Base-by-base conservation (phyloP, 257 asterid species). In the Primulina huaijiensis region DNA sequence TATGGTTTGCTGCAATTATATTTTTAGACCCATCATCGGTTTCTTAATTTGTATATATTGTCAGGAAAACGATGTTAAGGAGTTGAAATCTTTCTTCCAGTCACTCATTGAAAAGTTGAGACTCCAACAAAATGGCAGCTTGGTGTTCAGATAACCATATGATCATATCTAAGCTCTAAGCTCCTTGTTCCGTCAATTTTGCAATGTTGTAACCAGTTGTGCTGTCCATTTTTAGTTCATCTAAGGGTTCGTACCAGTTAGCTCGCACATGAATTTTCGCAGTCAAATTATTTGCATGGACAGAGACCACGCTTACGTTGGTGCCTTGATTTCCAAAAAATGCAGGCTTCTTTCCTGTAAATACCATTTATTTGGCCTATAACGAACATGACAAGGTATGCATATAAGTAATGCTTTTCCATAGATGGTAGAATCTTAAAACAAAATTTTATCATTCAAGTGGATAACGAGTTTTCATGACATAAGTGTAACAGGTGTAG, bases 101-200 rank as follows among this genome's bases (percentile, higher is more conserved):
- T 84, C 86, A 2, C 86, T 94, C 55, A 78, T 94, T 35, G 93
- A 89, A 77, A 86, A 78, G 73, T 78, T 94, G 85, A 89, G 97
- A 77, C 83, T 79, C 66, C 92, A 85, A 72, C 96, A 91, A 71
- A 94, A 88, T 74, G 96, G 97, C 68, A 87, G 92, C 88, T 77
- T 87, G 81, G 95, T 85, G 73, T 86, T 79, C 79, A 87, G 97
- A 90, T 93, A 83, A 73, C 89, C 76, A 27, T 52, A 31, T 29
- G 60, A 25, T 58, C 14, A 3, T 7, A 21, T 61, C 33, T 74
- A 70, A 61, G 62, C 12, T 10, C 50, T n/a, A 33, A 72, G 70
- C 23, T 17, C 75, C 70, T 2, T 64, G 34, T 70, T 34, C 46
- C 7, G 64, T 68, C 75, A 62, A 69, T 46, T 78, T 64, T 65